phyloP scores from a whole-genome alignment of 192 early-diverging fungal species.

The Radiomyces spectabilis region DNA sequence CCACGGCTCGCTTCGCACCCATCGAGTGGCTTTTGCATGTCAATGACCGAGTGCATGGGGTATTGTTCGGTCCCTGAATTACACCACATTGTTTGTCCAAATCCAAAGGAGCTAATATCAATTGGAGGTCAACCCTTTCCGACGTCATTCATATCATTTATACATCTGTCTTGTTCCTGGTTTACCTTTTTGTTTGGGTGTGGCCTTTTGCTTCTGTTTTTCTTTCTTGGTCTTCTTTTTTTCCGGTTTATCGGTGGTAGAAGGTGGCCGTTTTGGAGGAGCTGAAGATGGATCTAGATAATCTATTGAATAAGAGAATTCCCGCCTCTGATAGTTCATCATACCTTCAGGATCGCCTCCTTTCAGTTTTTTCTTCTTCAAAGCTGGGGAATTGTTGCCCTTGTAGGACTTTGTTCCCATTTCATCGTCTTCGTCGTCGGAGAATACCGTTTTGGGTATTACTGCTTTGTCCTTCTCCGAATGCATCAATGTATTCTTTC shows the following conservation, averaged over 20 bases:
- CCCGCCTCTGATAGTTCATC: background rate
- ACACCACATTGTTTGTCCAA: slow-evolving; percentile 92
- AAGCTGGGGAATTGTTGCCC: background rate
- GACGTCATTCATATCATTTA: background rate
- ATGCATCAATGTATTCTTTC: background rate
- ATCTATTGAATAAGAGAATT: slow-evolving; percentile 11
- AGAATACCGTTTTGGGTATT: slow-evolving; percentile 4
- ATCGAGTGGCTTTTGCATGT: slow-evolving; percentile 96
- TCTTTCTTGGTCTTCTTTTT: slow-evolving; percentile 53
- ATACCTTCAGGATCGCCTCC: background rate
- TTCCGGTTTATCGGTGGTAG: slow-evolving; percentile 32
- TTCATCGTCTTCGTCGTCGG: slow-evolving; percentile 10
- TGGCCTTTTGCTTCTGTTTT: slow-evolving; percentile 39
- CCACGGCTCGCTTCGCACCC: slow-evolving; percentile 75
- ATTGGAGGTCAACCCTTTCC: slow-evolving; percentile 23
- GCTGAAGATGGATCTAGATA: slow-evolving; percentile 10
- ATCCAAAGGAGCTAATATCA: slow-evolving; percentile 58
- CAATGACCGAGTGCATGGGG: slow-evolving; percentile 76
- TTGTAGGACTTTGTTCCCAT: background rate
- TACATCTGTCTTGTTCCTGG: background rate
- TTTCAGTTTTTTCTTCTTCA: background rate
- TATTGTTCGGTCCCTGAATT: slow-evolving; percentile 40
- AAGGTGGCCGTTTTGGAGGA: slow-evolving; percentile 28
- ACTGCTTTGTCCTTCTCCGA: background rate
- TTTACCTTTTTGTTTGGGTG: slow-evolving; percentile 41